Base-by-base conservation (phyloP, 2,329 filamentous ascomycete species). In the Colletotrichum theobromicola region DNA sequence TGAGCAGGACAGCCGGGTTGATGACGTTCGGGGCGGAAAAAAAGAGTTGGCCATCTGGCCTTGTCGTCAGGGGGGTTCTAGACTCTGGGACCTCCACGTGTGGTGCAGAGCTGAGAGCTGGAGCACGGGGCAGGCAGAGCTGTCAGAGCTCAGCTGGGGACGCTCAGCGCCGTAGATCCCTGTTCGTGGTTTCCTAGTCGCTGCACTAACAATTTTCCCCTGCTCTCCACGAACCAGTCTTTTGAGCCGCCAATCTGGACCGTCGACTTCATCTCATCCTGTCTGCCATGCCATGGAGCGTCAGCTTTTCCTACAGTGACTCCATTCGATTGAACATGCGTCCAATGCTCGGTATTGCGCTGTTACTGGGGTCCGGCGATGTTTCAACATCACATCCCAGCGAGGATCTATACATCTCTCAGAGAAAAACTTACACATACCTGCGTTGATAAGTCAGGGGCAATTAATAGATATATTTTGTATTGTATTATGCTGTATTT, bases 41-140 rank as follows among this genome's bases (percentile, higher is more conserved):
- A 74, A 74, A 74, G 32, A 71, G 72, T 74, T 74, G 72, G 67
- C 72, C 72, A 74, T 62, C 62, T 74, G 65, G 70, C 67, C 71
- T 66, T 60, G 70, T 37, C 35, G 37, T 28, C 50, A 65, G 50
- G 66, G 58, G 66, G 64, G 30, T n/a, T 21, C 30, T 37, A 70
- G 21, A 68, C 30, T 58, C 9, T 24, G 28, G 32, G 24, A 55
- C 58, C 50, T 65, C 60, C 71, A 70, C 53, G 60, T 66, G 71
- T 62, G 34, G 60, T 35, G 60, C n/a, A 46, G 70, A 73, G 71
- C 67, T 74, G 58, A 71, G 58, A 71, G 67, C 67, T 71, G 61
- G 37, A 66, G 71, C 71, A 74, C 67, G 67, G 67, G 46, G 35
- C 60, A 64, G 37, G 35, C 61, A 42, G 60, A 42, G 67, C 71